Evolutionary conservation across 495 filamentous ascomycete genomes (phyloP), one percentile per base, ranked within the genome.

Genomic region (Daldinia childiae): DNA sequence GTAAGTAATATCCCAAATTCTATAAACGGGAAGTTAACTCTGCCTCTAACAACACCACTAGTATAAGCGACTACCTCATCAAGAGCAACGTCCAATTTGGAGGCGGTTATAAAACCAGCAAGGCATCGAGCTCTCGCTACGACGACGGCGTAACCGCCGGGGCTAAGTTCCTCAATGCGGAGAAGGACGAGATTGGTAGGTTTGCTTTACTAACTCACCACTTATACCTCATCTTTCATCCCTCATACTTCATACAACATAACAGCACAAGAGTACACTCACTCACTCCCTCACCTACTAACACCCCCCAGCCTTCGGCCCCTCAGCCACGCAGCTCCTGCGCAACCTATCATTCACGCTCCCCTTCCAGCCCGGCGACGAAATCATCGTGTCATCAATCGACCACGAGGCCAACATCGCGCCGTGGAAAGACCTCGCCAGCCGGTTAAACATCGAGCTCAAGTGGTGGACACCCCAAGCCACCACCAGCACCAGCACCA

Each of bases 351-450:
- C 89, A 7, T 82, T 80, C 21, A 82, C 88, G 8, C 80, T 93
- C 15, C 62, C 79, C 51, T 88, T 92, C 76, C 74, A 84, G n/a
- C 68, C 81, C 5, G 87, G 85, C 55, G 85, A 87, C 69, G 90
- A 92, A 72, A 76, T 93, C 38, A 79, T 94, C 59, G 43, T 92
- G 6, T 92, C 89, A 5, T 82, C 84, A 55, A 79, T 92, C 64
- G 90, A 92, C 76, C 90, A 93, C 75, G 90, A 92, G 79, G 88
- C 90, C 36, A 92, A 92, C 75, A 87, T 89, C 66, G 85, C 88
- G 9, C 82, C 90, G 0, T 93, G 90, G 90, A 81, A 90, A 6
- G 79, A 82, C 26, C 82, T 93, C n/a, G 90, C 90, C 8, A 57
- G 78, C 2, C 80, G 82, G 0, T 80, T 87, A 38, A 83, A 85